A percentile compares a stretch with the other conserved stretches of the same genome.
These are phyloP conservation scores for Solanum arcanum DNA, from an alignment of 257 asterid species.

Conservation along the genomic window DNA sequence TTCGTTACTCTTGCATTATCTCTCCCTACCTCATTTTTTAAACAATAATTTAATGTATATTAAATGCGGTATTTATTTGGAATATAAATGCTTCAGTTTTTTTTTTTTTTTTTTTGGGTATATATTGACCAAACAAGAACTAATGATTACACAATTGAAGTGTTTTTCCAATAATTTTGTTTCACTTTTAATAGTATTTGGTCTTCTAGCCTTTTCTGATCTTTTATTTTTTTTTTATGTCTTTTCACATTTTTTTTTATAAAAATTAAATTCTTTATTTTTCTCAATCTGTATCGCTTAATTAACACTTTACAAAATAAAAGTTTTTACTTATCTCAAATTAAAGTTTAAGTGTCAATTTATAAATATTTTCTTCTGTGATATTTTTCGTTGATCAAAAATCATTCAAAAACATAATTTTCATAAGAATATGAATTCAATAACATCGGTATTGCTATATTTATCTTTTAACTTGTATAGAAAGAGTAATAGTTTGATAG, in stretches of 20 bases:
- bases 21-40: background rate
- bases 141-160: background rate
- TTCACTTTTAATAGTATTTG: background rate
- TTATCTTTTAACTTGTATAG: no score
- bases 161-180: background rate
- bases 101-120: background rate
- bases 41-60: no score
- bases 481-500: no score
- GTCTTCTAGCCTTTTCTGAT: background rate
- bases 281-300: no score
- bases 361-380: background rate
- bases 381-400: background rate
- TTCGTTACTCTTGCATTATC: background rate
- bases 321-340: background rate
- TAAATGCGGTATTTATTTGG: background rate
- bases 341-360: no score
- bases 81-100: background rate
- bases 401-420: background rate
- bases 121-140: background rate
- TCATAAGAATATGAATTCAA: no score
- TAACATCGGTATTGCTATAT: no score
- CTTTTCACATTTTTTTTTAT: background rate
- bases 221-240: background rate
- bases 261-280: no score
- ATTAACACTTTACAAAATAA: background rate